Evolutionary conservation across 495 filamentous ascomycete genomes (phyloP), one percentile per base, ranked within the genome.

Genomic region (Aspergillus baeticus): DNA sequence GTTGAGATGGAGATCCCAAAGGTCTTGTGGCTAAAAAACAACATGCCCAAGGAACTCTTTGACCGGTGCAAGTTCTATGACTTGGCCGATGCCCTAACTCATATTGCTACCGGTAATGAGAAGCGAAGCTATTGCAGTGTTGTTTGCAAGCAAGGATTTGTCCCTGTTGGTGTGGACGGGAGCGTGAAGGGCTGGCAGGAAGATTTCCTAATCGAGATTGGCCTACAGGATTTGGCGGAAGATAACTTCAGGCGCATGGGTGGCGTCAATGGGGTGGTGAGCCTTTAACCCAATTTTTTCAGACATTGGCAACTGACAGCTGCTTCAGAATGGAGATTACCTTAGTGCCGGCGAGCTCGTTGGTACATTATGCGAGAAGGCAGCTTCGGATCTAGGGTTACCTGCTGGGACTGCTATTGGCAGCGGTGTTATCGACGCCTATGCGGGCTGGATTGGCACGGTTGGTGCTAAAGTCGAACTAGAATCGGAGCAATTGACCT

Each of bases 1-100:
- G 89, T 96, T 60, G 94, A 98, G 77, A 98, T 98, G 94, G 94
- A 98, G 68, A 91, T 97, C 22, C 94, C 94, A 21, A 98, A 98
- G 67, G 90, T 96, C 1, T 77, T 98, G 21, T 98, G 94, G 94
- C 76, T 98, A 61, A 97, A 98, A 79, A 94, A 95, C 66, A 80
- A 97, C 71, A 97, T 98, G 94, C 89, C 94, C n/a, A 78, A 85
- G 48, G 90, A 94, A 53, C 76, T 93, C 11, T 98, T 96, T 66
- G 84, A 84, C 44, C 84, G 87, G 51, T 96, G 92, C 83, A 96
- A 95, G 66, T 98, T 98, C 67, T 98, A 93, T 66, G 94, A 98
- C 65, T 71, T 98, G 61, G 84, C 85, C 0, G 94, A 98, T 71
- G 94, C 88, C n/a, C 76, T 98, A 52, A 97, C 94, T 0, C 91